These are phyloP conservation scores for Lactarius akahatsu DNA, from an alignment of 768 basidiomycete species.

Conservation along the genomic window DNA sequence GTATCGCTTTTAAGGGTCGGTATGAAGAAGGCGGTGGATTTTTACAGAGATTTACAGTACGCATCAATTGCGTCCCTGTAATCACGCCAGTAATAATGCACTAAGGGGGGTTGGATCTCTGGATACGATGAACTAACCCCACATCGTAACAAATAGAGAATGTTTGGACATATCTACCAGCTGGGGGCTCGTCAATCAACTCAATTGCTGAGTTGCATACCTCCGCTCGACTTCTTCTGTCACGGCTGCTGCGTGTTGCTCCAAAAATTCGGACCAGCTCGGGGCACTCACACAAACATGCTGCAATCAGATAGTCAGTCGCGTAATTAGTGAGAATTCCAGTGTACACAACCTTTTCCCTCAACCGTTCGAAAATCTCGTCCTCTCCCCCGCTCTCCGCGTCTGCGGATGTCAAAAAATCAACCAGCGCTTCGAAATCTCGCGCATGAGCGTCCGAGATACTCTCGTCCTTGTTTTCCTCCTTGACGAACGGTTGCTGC, in stretches of 20 bases:
- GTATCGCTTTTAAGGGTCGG: slow-evolving; percentile 1
- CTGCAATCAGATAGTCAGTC: slow-evolving; percentile 12
- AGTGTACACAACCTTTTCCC: slow-evolving; percentile 40
- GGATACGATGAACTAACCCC: background rate
- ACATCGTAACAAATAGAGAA: slow-evolving; percentile 3
- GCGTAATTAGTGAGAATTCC: background rate
- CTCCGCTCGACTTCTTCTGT: slow-evolving; percentile 24
- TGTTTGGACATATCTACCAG: background rate
- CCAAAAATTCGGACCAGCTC: slow-evolving; percentile 35
- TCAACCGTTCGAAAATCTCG: slow-evolving; percentile 53
- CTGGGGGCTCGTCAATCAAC: background rate
- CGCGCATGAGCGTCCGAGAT: slow-evolving; percentile 27
- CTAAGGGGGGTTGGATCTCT: background rate
- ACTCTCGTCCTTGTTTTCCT: background rate
- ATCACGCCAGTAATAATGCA: background rate
- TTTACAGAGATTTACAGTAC: slow-evolving; percentile 1
- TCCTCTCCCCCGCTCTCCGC: slow-evolving; percentile 48
- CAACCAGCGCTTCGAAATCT: slow-evolving; percentile 53
- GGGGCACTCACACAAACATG: slow-evolving; percentile 39
- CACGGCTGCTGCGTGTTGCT: slow-evolving; percentile 14
- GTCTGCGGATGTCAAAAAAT: slow-evolving; percentile 55
- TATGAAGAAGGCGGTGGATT: background rate
- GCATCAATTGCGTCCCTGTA: background rate
- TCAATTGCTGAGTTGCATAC: slow-evolving; percentile 2
- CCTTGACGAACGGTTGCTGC: slow-evolving; percentile 1